Base-by-base conservation (phyloP, 192 early-diverging fungal species). In the Linnemannia elongata region DNA sequence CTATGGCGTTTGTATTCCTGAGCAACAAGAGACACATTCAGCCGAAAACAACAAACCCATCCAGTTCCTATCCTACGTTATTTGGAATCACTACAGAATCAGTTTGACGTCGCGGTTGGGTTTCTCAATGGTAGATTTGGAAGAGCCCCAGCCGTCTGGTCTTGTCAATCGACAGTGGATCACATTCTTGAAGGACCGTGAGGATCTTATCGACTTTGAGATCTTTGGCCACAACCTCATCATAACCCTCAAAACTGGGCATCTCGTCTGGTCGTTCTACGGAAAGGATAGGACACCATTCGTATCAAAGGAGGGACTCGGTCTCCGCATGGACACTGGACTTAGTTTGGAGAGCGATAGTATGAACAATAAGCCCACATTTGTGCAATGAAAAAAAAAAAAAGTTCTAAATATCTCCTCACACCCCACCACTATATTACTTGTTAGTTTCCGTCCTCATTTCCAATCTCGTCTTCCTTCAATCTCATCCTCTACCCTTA, bases 51-150 rank as follows among this genome's bases (percentile, higher is more conserved):
- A 33, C 1, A 36, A 38, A 36, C 79, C 76, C 7, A 10, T 87
- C 36, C 27, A 24, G 35, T 87, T 87, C 39, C 75, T 78, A 20
- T 79, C 85, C 2, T 87, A 76, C 44, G 76, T 87, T 27, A 69
- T 81, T 5, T 87, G 85, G 85, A 81, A 81, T 35, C 85, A 76
- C n/a, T 87, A 74, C 24, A 45, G 66, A 20, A 87, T 87, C 9
- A 47, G 27, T 5, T n/a, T 87, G 60, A 78, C 85, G 0, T 30
- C 70, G 13, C 44, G 35, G 6, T 33, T 75, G 10, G 85, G 85
- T 1, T 22, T 87, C 0, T 18, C 42, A 22, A 78, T 87, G 35
- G 30, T 81, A 24, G 76, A 81, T 27, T 39, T 87, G 79, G 79
- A 81, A 47, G 79, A 77, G 42, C 30, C 15, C 0, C 54, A 52